A percentile compares a stretch with the other conserved stretches of the same genome.
phyloP scores from a whole-genome alignment of 2,329 filamentous ascomycete species.

The Dactylonectria estremocensis region DNA sequence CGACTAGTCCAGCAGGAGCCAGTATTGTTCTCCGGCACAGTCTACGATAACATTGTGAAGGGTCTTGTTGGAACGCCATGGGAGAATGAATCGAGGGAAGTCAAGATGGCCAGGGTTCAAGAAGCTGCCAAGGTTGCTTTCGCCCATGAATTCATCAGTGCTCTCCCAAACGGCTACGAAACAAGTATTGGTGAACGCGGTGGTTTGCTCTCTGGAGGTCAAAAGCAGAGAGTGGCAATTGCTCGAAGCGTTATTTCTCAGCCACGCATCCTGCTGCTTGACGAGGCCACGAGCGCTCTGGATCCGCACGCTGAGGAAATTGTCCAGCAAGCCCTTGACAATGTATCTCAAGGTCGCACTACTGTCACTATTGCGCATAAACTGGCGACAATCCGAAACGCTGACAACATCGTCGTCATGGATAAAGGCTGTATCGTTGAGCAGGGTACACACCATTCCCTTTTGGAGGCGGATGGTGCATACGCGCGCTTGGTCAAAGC shows the following conservation, averaged over 20 bases:
- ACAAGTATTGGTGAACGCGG: constrained; percentile 75
- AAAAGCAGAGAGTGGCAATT: constrained; percentile 76
- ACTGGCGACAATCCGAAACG: constrained; percentile 56
- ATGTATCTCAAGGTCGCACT: constrained; percentile 68
- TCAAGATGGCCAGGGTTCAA: constrained; percentile 26
- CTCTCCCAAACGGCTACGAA: constrained; percentile 62
- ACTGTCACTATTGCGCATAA: constrained; percentile 75
- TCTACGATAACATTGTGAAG: constrained; percentile 68
- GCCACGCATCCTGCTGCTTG: constrained; percentile 73
- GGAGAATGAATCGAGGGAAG: constrained; percentile 47
- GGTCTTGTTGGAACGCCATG: constrained; percentile 61
- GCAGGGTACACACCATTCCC: constrained; percentile 60
- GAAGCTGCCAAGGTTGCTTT: constrained; percentile 64
- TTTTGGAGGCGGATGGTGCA: constrained; percentile 64
- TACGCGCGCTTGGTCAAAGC: constrained; percentile 66
- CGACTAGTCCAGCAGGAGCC: constrained; percentile 60
- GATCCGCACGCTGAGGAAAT: constrained; percentile 59
- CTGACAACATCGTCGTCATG: constrained; percentile 51
- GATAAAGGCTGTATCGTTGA: constrained; percentile 42
- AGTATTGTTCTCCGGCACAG: constrained; percentile 60
- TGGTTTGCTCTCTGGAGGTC: constrained; percentile 75
- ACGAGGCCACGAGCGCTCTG: constrained; percentile 75
- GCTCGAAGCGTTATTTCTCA: constrained; percentile 74
- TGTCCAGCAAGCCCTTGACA: constrained; percentile 69
- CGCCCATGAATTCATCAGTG: constrained; percentile 65